Percentiles rank a stretch among this genome's conserved stretches.
These are phyloP conservation scores for Scutellaria minor DNA, from an alignment of 257 asterid species.

Conservation along the genomic window DNA sequence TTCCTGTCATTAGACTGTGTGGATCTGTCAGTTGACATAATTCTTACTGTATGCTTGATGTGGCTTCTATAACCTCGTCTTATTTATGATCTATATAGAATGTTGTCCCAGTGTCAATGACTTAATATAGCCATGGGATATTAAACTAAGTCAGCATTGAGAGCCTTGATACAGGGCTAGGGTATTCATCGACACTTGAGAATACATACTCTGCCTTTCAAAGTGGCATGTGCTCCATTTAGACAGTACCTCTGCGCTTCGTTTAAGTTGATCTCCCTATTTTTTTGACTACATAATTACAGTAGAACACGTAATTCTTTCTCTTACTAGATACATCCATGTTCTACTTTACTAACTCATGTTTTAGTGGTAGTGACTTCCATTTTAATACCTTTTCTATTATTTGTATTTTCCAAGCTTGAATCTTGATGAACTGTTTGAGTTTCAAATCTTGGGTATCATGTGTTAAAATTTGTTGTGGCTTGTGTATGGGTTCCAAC, in stretches of 20 bases:
- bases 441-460: slow-evolving; percentile 15
- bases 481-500: too few relatives aligned
- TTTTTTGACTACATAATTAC: not conserved
- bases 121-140: not conserved
- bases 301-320: not conserved
- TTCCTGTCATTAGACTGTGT: not conserved
- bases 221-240: not conserved
- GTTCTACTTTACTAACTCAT: too few relatives aligned
- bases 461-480: not conserved
- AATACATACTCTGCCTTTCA: not conserved
- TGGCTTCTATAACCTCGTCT: not conserved
- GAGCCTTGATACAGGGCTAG: slow-evolving; percentile 11
- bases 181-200: not conserved
- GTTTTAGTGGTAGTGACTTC: too few relatives aligned
- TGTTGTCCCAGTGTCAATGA: slow-evolving; percentile 13
- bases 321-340: not conserved
- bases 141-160: not conserved
- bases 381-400: not conserved
- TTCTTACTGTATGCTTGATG: slow-evolving; percentile 19
- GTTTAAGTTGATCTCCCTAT: not conserved
- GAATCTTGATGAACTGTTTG: slow-evolving; percentile 23
- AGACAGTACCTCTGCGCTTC: slow-evolving; percentile 6
- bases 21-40: slow-evolving; percentile 12
- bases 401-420: slow-evolving; percentile 9
- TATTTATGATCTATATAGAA: not conserved